These are phyloP conservation scores for Eremothecium cymbalariae DNA, from an alignment of 1,139 yeast species.

Conservation along the genomic window DNA sequence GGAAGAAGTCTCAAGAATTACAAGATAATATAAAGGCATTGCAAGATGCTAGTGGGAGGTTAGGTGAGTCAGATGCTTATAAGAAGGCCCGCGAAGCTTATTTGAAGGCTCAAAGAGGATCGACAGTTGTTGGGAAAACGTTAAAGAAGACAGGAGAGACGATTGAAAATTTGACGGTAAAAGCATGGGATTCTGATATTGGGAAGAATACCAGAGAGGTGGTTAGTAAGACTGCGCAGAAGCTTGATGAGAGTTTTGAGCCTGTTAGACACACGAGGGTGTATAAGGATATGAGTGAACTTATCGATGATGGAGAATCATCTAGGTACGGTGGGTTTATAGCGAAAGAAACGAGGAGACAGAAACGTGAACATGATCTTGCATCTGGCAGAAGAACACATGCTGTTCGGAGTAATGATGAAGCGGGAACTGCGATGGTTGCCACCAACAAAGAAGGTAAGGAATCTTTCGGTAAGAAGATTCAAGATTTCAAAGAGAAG, in stretches of 20 bases:
- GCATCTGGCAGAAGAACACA: constrained; percentile 51
- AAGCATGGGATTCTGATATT: constrained; percentile 96
- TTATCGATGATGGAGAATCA: constrained; percentile 84
- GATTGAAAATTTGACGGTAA: constrained; percentile 79
- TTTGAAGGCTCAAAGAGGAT: constrained; percentile 71
- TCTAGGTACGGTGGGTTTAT: constrained; percentile 91
- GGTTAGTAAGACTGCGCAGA: constrained; percentile 72
- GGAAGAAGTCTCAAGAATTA: constrained; percentile 82
- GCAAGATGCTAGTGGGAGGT: constrained; percentile 92
- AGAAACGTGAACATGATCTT: constrained; percentile 63
- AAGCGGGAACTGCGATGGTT: constrained; percentile 79
- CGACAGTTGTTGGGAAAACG: constrained; percentile 76
- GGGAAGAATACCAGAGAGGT: constrained; percentile 82
- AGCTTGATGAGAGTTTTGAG: constrained; percentile 72
- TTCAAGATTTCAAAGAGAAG: constrained; percentile 61
- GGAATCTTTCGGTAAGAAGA: constrained; percentile 61
- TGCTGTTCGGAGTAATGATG: constrained; percentile 68
- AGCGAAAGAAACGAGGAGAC: constrained; percentile 71
- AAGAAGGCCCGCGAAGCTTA: constrained; percentile 90
- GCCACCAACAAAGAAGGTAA: constrained; percentile 73
- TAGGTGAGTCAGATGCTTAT: constrained; percentile 92
- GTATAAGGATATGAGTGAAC: constrained; percentile 81
- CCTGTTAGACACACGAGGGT: constrained; percentile 90
- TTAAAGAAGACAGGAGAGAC: constrained; percentile 88
- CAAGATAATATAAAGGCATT: constrained; percentile 90